Evolutionary conservation across 768 basidiomycete genomes (phyloP).

Genomic region (Leccinum pellstonianum): DNA sequence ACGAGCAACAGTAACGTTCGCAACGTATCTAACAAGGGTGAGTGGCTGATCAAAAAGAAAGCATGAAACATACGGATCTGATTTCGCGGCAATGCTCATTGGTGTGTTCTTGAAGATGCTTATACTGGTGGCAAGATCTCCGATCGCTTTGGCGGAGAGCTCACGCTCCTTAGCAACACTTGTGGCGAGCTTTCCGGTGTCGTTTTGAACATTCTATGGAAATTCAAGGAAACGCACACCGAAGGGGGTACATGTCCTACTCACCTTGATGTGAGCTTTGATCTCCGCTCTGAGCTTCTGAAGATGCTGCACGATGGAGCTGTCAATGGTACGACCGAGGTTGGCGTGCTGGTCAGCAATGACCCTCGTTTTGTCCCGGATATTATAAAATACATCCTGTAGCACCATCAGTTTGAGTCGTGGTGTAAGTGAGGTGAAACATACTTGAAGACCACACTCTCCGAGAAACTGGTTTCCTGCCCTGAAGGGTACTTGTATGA

Average conservation of each 20-base stretch:
- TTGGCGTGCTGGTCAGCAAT: slow-evolving; percentile 98
- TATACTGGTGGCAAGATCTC: slow-evolving; percentile 83
- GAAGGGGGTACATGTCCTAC: slow-evolving; percentile 24
- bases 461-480: slow-evolving; percentile 97
- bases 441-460: slow-evolving; percentile 89
- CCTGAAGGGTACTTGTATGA: slow-evolving; percentile 96
- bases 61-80: slow-evolving; percentile 13
- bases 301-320: slow-evolving; percentile 95
- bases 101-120: slow-evolving; percentile 96
- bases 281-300: slow-evolving; percentile 94
- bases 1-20: slow-evolving; percentile 67
- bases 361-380: slow-evolving; percentile 89
- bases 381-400: slow-evolving; percentile 87
- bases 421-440: slow-evolving; percentile 14
- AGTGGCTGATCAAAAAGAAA: not conserved
- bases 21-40: slow-evolving; percentile 48
- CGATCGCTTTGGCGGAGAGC: slow-evolving; percentile 77
- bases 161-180: slow-evolving; percentile 90
- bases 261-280: slow-evolving; percentile 92
- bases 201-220: slow-evolving; percentile 84
- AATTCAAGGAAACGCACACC: not conserved
- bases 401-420: not conserved
- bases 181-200: slow-evolving; percentile 89
- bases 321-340: slow-evolving; percentile 93
- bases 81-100: slow-evolving; percentile 67